Evolutionary conservation across 805 yeast genomes (phyloP).

Genomic region (Yamadazyma phyllophila): DNA sequence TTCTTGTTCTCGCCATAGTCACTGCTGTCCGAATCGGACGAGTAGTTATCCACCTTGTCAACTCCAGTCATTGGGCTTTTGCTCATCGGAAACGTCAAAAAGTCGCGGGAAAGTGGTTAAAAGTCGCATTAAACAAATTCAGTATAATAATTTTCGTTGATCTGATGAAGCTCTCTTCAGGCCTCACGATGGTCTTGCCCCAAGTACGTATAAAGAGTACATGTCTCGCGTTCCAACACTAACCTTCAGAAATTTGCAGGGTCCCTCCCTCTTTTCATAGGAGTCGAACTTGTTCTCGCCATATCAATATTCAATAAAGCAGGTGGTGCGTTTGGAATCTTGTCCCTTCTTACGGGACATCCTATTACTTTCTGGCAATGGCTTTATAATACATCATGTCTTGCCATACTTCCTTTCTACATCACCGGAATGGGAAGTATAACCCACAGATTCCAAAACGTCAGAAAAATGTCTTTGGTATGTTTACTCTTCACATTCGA

Average conservation of each 20-base stretch:
- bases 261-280: conserved; percentile 74
- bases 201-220: conserved; percentile 8
- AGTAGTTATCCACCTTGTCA: neutral
- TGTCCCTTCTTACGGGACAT: conserved; percentile 87
- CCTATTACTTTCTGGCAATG: conserved; percentile 81
- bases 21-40: conserved; percentile 4
- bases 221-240: neutral
- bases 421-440: conserved; percentile 51
- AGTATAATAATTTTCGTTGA: too few species aligned
- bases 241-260: conserved; percentile 57
- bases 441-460: conserved; percentile 46
- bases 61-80: neutral
- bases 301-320: conserved; percentile 82
- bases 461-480: conserved; percentile 61
- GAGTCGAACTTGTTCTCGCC: conserved; percentile 79
- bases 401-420: conserved; percentile 62
- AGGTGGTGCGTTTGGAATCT: conserved; percentile 82
- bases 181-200: conserved; percentile 14
- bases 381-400: conserved; percentile 68
- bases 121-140: too few species aligned
- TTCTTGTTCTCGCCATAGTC: neutral
- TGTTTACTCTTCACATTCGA: conserved; percentile 65
- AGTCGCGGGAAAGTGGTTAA: too few species aligned
- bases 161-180: conserved; percentile 2
- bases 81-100: conserved; percentile 1